phyloP scores from a whole-genome alignment of 1,284 basidiomycete genomes.

The Porodaedalea pini region DNA sequence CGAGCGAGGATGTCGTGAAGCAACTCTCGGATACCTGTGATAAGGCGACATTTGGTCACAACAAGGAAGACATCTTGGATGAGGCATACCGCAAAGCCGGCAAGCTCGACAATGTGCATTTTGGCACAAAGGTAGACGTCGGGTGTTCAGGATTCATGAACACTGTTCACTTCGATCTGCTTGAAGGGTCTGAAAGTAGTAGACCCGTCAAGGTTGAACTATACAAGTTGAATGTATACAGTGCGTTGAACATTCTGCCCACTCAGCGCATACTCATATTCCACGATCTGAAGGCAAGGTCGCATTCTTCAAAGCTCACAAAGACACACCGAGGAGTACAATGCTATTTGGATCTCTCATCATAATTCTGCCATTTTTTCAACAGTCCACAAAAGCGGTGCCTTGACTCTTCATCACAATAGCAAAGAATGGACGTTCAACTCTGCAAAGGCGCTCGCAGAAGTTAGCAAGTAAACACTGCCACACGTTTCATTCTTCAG shows the following conservation, averaged over 20 bases:
- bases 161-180: neutral
- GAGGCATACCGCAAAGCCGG: slow-evolving; percentile 20
- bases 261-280: neutral
- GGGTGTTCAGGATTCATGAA: slow-evolving; percentile 4
- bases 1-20: neutral
- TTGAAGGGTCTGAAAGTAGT: neutral
- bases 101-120: slow-evolving; percentile 15
- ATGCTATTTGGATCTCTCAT: slow-evolving; percentile 20
- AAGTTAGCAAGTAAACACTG: slow-evolving; percentile 20
- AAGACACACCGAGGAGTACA: slow-evolving; percentile 13
- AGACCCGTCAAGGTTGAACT: slow-evolving; percentile 8
- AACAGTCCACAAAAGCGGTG: slow-evolving; percentile 14
- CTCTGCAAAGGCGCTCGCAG: slow-evolving; percentile 17
- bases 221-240: slow-evolving; percentile 20
- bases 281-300: slow-evolving; percentile 9
- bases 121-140: slow-evolving; percentile 13
- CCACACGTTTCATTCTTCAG: slow-evolving; percentile 35
- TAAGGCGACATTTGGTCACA: no score
- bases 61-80: slow-evolving; percentile 18
- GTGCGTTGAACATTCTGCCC: neutral
- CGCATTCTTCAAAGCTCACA: slow-evolving; percentile 19
- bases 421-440: slow-evolving; percentile 22
- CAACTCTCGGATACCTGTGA: slow-evolving; percentile 6
- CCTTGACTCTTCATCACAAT: slow-evolving; percentile 11
- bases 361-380: slow-evolving; percentile 16